Evolutionary conservation across 1,284 basidiomycete genomes (phyloP), one percentile per base, ranked within the genome.

Genomic region (Ceratobasidium sp.): DNA sequence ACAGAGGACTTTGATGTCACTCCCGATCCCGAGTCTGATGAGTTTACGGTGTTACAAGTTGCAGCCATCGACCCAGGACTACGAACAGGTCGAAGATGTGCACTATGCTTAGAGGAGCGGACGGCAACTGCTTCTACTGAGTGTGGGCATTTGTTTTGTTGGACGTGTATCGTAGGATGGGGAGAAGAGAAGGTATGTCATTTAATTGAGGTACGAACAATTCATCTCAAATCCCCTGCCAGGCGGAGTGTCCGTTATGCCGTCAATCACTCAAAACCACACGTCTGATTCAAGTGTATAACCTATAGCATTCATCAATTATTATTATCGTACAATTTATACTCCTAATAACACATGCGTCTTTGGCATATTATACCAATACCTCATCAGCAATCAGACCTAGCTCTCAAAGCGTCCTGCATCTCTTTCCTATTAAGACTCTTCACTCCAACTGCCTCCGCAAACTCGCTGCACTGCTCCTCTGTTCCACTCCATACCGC

Each of bases 71-170:
- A 67, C 42, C 40, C 64, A 1, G 52, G 20, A 20, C 34, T 84
- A 1, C 81, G 91, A 50, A 86, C 85, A 7, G 84, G 86, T 20
- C 82, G 93, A 74, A 91, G 85, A 75, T 96, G 94, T 74, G 93
- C 93, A 1, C 82, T 96, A 4, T 96, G 94, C 76, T 79, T 96
- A 67, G 92, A 95, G 74, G 87, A 93, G 80, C 80, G 91, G 76
- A 88, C 89, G 31, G 83, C 90, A 76, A 87, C 89, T 64, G 91
- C 90, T 73, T 89, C 92, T 29, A 97, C 95, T 0, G 94, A 96
- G 77, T 97, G 95, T 75, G 95, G 95, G 0, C 95, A 97, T 79
- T 78, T 96, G 52, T 97, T 96, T 79, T 96, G 94, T 76, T 98
- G 95, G 95, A 87, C 83, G 71, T 98, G 95, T 77, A 92, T 97